These are phyloP conservation scores for Syzygium syzygioides DNA, from an alignment of 441 rosid genomes.

Conservation along the genomic window DNA sequence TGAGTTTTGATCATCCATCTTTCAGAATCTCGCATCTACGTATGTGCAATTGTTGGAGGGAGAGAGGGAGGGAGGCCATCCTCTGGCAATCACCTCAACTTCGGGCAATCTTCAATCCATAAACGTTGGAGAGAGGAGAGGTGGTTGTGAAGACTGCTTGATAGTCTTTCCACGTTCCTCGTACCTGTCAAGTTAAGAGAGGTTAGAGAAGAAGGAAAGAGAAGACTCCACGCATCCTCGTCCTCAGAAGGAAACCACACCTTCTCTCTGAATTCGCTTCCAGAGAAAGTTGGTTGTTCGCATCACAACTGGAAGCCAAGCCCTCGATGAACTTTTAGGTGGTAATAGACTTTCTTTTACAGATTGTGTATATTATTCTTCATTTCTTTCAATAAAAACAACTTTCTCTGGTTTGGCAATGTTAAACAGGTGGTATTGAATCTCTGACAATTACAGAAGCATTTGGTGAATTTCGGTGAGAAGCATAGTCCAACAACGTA, in stretches of 20 bases:
- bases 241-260: background rate
- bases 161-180: background rate
- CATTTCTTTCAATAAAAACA: too few relatives aligned
- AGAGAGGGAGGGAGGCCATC: background rate
- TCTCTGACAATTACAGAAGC: too few relatives aligned
- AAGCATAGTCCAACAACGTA: too few relatives aligned
- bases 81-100: background rate
- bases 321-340: too few relatives aligned
- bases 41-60: background rate
- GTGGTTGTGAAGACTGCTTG: background rate
- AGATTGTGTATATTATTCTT: too few relatives aligned
- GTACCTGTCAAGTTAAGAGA: fast-evolving
- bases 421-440: too few relatives aligned
- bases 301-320: too few relatives aligned
- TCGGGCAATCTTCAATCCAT: background rate
- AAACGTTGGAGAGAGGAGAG: background rate
- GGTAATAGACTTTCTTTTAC: too few relatives aligned
- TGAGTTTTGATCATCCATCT: background rate
- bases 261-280: background rate
- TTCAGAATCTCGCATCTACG: fast-evolving
- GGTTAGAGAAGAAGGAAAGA: background rate
- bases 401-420: too few relatives aligned
- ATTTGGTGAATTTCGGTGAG: too few relatives aligned
- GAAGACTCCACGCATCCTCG: background rate
- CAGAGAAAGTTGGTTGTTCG: too few relatives aligned